Percentiles rank a stretch among this genome's conserved stretches.
Evolutionary conservation across 306 rosid genomes (phyloP).

Genomic region (Trifolium fragiferum): DNA sequence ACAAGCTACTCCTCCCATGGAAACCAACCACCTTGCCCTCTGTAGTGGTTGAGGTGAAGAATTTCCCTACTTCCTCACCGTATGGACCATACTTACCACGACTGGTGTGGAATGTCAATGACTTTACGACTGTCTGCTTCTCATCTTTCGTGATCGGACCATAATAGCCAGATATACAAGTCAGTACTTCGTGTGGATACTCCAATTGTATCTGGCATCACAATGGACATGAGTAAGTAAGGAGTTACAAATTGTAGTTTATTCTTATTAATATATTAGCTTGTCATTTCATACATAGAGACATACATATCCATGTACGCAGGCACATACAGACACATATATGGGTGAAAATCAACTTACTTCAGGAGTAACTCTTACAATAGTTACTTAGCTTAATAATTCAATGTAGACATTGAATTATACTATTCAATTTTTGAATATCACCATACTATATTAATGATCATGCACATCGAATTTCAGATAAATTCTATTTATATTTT

Average conservation of each 20-base stretch:
- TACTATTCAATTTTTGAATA: not conserved
- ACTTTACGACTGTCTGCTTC: constrained; percentile 57
- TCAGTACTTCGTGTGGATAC: constrained; percentile 79
- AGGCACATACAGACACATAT: not conserved
- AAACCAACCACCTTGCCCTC: constrained; percentile 92
- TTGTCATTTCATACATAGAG: not conserved
- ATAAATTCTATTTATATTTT: not conserved
- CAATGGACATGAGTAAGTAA: not conserved
- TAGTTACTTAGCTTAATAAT: not conserved
- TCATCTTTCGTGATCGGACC: constrained; percentile 60
- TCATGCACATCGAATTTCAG: not conserved
- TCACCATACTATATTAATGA: not conserved
- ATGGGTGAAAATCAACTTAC: not conserved
- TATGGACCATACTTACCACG: constrained; percentile 94
- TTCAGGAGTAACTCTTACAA: not conserved
- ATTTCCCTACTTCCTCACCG: constrained; percentile 85
- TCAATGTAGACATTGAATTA: not conserved
- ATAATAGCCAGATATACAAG: constrained; percentile 78
- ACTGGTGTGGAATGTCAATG: constrained; percentile 78
- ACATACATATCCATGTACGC: not conserved
- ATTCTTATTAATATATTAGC: not conserved
- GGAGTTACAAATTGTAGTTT: not conserved
- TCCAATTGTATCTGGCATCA: constrained; percentile 76
- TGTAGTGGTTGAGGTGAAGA: constrained; percentile 85
- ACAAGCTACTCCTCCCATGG: constrained; percentile 79